A percentile compares a stretch with the other conserved stretches of the same genome.
These are phyloP conservation scores for Daedaleopsis nitida DNA, from an alignment of 768 basidiomycete species.

Conservation along the genomic window DNA sequence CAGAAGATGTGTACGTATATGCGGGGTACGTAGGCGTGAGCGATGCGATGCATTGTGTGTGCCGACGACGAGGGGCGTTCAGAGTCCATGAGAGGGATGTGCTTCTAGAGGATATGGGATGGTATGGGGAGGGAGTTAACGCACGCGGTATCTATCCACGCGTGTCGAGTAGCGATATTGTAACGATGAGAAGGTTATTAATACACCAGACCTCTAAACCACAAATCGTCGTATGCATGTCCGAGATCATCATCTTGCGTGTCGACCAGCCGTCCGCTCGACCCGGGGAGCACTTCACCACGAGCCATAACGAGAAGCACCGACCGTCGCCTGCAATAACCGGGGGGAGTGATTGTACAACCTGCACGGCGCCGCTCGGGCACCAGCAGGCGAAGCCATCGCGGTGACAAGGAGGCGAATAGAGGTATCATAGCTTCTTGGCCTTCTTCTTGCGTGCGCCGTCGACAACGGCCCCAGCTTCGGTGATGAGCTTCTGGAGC, in stretches of 20 bases:
- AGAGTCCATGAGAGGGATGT: slow-evolving; percentile 8
- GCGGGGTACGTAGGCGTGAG: neutral
- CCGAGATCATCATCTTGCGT: slow-evolving; percentile 1
- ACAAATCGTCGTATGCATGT: slow-evolving; percentile 10
- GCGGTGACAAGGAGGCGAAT: neutral
- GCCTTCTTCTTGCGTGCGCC: slow-evolving; percentile 54
- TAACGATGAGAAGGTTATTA: slow-evolving; percentile 5
- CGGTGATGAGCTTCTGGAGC: slow-evolving; percentile 48
- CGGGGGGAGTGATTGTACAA: slow-evolving; percentile 11
- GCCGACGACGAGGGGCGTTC: neutral
- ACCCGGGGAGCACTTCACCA: slow-evolving; percentile 17
- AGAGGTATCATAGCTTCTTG: slow-evolving; percentile 28
- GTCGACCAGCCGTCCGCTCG: slow-evolving; percentile 10
- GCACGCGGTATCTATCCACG: slow-evolving; percentile 10
- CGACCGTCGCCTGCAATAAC: slow-evolving; percentile 7
- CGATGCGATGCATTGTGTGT: neutral
- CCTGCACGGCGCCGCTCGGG: neutral
- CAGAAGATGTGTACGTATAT: neutral
- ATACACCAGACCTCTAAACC: slow-evolving; percentile 21
- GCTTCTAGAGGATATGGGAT: neutral
- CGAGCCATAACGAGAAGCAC: slow-evolving; percentile 4
- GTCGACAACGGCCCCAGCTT: slow-evolving; percentile 61
- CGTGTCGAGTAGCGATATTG: slow-evolving; percentile 12
- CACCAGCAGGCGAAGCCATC: neutral
- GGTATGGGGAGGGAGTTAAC: slow-evolving; percentile 1